Percentiles rank a stretch among this genome's conserved stretches.
Conservation (phyloP, 306 rosid species). For the Quercus berberidifolia region DNA sequence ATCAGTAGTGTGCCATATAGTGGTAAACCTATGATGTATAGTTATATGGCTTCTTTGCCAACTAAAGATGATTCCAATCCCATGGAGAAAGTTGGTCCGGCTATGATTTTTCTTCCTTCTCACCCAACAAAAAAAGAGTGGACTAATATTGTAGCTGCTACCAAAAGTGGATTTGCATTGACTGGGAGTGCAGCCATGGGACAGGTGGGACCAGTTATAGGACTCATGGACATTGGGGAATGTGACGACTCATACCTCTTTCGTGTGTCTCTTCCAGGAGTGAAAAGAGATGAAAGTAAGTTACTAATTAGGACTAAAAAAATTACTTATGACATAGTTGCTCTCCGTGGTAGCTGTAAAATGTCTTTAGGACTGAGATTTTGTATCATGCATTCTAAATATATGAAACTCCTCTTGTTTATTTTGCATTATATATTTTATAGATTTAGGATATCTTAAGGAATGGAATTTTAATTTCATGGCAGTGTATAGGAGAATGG, state of each 20-base stretch:
- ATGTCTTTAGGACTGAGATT: slow-evolving; percentile 9
- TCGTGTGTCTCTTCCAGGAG: slow-evolving; percentile 80
- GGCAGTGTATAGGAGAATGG: neutral
- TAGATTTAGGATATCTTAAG: neutral
- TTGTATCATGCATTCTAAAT: neutral
- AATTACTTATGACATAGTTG: slow-evolving; percentile 8
- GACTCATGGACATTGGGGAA: slow-evolving; percentile 78
- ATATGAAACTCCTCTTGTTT: too few species aligned
- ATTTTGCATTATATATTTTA: neutral
- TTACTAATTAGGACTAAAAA: slow-evolving; percentile 8
- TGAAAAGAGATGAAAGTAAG: slow-evolving; percentile 85
- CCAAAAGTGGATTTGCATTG: slow-evolving; percentile 51
- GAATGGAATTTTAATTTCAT: neutral
- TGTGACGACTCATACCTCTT: slow-evolving; percentile 62
- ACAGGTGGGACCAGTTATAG: slow-evolving; percentile 60
- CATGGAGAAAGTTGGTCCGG: slow-evolving; percentile 37
- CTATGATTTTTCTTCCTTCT: slow-evolving; percentile 59
- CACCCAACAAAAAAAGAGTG: slow-evolving; percentile 47
- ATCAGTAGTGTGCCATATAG: slow-evolving; percentile 40
- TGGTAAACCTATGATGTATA: slow-evolving; percentile 37
- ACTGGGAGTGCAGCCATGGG: slow-evolving; percentile 73
- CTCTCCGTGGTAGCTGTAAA: neutral
- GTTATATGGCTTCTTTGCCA: slow-evolving; percentile 29
- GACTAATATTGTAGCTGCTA: slow-evolving; percentile 53
- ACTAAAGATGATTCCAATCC: slow-evolving; percentile 29